Evolutionary conservation across 768 basidiomycete genomes (phyloP), one percentile per base, ranked within the genome.

Genomic region (Pisolithus marmoratus): DNA sequence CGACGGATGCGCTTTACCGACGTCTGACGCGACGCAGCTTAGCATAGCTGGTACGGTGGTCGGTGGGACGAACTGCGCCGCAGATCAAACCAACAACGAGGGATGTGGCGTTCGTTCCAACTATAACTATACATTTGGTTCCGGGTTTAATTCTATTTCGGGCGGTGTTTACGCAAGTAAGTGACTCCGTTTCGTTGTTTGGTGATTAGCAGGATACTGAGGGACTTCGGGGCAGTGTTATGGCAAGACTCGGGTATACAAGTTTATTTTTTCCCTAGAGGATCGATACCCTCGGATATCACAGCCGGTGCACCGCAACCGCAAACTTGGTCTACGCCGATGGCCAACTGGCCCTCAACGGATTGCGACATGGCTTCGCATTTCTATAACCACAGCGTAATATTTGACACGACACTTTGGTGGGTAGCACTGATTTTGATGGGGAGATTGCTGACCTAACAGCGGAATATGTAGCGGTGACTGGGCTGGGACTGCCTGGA

Each of bases 81-180:
- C 82, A 23, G 63, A 73, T 23, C 76, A 80, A n/a, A 86, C 85
- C 5, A 76, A 76, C 19, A 90, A 91, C 54, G 74, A 83, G 61
- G 91, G 92, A 20, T 97, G 94, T 65, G 93, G 94, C 8, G 75
- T 87, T 37, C 83, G 85, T 9, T 79, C 84, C 8, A 64, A 66
- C 29, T 72, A 74, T 47, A 70, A 67, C 48, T 82, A 80, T 53
- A 84, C 85, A 2, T 95, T 88, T 63, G 94, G 94, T n/a, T 67
- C 76, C n/a, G 81, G 74, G 12, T 97, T 94, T 74, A 97, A 97
- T 67, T 66, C 63, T n/a, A 84, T 78, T 58, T 82, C 83, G 9
- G 94, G 94, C 42, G 94, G 94, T 59, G 87, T 92, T 47, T 95
- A 92, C 70, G 88, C 88, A 48, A 90, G 90, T 93, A 62, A 67